Base-by-base conservation (phyloP, 768 basidiomycete species). In the Fibroporia radiculosa region DNA sequence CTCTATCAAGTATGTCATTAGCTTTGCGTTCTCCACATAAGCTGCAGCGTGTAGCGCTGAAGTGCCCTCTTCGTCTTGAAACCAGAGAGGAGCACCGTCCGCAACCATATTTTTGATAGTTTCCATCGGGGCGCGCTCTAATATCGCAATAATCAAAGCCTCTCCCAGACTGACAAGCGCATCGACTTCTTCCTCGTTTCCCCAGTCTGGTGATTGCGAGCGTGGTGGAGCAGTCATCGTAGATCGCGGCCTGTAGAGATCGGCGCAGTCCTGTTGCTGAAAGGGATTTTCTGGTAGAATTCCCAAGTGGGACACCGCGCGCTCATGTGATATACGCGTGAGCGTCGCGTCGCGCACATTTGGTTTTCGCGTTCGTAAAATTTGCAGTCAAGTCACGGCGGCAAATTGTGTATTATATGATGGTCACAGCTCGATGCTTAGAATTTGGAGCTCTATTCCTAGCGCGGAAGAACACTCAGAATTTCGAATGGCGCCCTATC, bases 21-120 rank as follows among this genome's bases (percentile, higher is more conserved):
- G 66, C n/a, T 71, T 68, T 2, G 71, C 58, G 52, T 84, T 77
- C 54, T 84, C 80, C 36, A 74, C 62, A 53, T 84, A 91, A 1
- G 81, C 85, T 11, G 89, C 95, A 13, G 89, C 91, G 58, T 98
- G 95, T 35, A 98, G 63, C 14, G 82, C 73, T 4, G 90, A 91
- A 50, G 80, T 82, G 1, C 92, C 93, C 6, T 69, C 69, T 38
- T 78, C 76, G 59, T 84, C 85, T 63, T 96, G 91, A 58, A 84
- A 92, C 93, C 95, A 97, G 39, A 88, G 63, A 1, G 89, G 89
- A 6, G 90, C 84, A 14, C 82, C 88, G 4, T 69, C 70, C 8
- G 77, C 71, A 50, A 88, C 69, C 26, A 81, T 59, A 12, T 58
- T 59, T 49, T 70, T 67, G 42, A 86, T 66, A 13, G 60, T 62